phyloP scores from a whole-genome alignment of 1,284 basidiomycete genomes.

The Heliocybe sulcata region DNA sequence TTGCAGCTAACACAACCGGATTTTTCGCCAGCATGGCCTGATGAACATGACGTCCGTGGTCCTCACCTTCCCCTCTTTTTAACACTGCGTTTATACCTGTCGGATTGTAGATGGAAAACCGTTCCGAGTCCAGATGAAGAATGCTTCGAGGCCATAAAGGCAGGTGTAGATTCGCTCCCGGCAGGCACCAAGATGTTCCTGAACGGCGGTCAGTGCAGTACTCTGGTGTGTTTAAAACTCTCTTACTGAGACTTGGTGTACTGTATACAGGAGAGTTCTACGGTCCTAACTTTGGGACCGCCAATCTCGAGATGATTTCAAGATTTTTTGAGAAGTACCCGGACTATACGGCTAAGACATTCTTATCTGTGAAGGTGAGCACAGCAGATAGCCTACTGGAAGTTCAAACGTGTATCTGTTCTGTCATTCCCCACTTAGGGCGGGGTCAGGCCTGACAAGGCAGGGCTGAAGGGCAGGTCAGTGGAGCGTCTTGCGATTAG shows the following conservation, averaged over 20 bases:
- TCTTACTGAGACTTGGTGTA: conserved; percentile 1
- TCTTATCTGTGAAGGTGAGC: conserved; percentile 37
- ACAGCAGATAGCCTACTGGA: not conserved
- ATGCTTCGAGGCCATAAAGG: conserved; percentile 57
- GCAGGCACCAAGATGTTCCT: conserved; percentile 37
- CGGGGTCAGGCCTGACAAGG: conserved; percentile 17
- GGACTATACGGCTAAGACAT: conserved; percentile 40
- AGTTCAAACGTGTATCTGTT: not conserved
- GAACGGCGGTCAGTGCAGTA: conserved; percentile 33
- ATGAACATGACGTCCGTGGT: conserved; percentile 47
- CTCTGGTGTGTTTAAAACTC: not conserved
- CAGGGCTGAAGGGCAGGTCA: not conserved
- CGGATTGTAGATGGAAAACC: conserved; percentile 25
- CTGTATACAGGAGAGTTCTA: conserved; percentile 36
- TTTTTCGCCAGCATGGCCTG: conserved; percentile 31
- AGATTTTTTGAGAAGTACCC: conserved; percentile 45
- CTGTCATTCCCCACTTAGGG: conserved; percentile 27
- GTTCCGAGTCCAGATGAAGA: conserved; percentile 40
- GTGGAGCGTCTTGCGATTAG: not conserved
- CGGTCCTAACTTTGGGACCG: conserved; percentile 23
- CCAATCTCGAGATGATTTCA: conserved; percentile 33
- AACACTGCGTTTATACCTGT: not conserved
- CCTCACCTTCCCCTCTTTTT: not conserved
- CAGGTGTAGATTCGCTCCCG: conserved; percentile 46
- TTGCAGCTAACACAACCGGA: not conserved